Conservation (phyloP, 306 rosid genomes). For the Medicago ruthenica region DNA sequence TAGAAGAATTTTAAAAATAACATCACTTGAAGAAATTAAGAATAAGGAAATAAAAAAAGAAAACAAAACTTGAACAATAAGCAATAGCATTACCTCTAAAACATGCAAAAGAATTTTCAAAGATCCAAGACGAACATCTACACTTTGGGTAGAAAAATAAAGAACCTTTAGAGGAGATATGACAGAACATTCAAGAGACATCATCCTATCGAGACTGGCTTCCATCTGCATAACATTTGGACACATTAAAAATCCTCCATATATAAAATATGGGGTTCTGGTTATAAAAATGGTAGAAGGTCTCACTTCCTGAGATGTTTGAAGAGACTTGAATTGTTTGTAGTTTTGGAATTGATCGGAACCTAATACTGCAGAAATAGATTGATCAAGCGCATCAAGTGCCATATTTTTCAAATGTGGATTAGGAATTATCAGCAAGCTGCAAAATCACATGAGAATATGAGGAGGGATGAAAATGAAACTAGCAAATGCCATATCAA, state of each 20-base stretch:
- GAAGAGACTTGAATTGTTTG: conserved; percentile 53
- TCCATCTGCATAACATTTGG: conserved; percentile 57
- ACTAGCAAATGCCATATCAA: conserved; percentile 34
- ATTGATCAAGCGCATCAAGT: conserved; percentile 89
- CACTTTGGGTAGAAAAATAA: conserved; percentile 75
- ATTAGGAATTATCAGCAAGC: conserved; percentile 87
- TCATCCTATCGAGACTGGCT: conserved; percentile 53
- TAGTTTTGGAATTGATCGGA: conserved; percentile 70
- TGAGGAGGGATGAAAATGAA: conserved; percentile 43
- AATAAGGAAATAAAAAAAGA: conserved; percentile 35
- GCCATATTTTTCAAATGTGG: conserved; percentile 87
- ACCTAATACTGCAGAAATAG: conserved; percentile 93
- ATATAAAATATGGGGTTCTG: conserved; percentile 36
- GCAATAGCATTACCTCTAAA: conserved; percentile 73
- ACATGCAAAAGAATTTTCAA: conserved; percentile 95
- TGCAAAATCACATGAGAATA: conserved; percentile 52
- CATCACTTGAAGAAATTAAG: conserved; percentile 36
- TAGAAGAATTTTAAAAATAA: conserved; percentile 48
- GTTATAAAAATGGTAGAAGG: conserved; percentile 42
- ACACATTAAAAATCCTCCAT: conserved; percentile 39
- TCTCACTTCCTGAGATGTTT: conserved; percentile 65
- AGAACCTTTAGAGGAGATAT: conserved; percentile 85
- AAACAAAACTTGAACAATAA: conserved; percentile 37
- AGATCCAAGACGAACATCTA: conserved; percentile 82
- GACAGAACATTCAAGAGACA: conserved; percentile 84